Percentiles rank a stretch among this genome's conserved stretches.
phyloP scores from a whole-genome alignment of 140 eudicot genomes.

The Cichorium intybus region DNA sequence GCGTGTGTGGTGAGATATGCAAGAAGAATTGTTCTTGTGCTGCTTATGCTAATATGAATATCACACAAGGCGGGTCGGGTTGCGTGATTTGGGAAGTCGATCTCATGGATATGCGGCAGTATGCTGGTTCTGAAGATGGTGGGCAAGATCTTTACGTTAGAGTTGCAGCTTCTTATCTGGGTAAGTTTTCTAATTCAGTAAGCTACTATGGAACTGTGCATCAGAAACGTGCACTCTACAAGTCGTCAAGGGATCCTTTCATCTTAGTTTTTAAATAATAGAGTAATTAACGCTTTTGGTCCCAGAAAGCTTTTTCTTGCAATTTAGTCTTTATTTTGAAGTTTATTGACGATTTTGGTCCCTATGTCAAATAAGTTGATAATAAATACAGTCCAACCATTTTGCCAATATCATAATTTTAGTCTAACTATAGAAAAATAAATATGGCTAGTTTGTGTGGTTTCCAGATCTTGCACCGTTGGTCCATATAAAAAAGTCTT shows the following conservation, averaged over 20 bases:
- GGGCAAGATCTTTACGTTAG: constrained; percentile 68
- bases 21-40: constrained; percentile 50
- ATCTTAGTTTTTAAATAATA: no score
- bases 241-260: neutral
- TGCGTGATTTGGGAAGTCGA: constrained; percentile 66
- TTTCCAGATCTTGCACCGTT: no score
- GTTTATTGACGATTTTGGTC: no score
- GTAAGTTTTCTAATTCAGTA: constrained; percentile 34
- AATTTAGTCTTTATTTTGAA: no score
- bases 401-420: no score
- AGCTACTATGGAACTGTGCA: neutral
- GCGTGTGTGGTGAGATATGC: constrained; percentile 42
- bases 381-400: no score
- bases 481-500: no score
- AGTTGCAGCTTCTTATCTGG: constrained; percentile 53
- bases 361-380: no score
- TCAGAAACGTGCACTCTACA: neutral
- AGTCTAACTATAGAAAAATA: no score
- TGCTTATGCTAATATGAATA: constrained; percentile 50
- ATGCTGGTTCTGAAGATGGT: constrained; percentile 62
- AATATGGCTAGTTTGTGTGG: no score
- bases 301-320: no score
- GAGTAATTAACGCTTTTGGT: no score
- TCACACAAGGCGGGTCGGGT: constrained; percentile 54
- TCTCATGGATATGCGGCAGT: constrained; percentile 67